Evolutionary conservation across 2,329 filamentous ascomycete species (phyloP).

Genomic region (Pleochaeta shiraiana): DNA sequence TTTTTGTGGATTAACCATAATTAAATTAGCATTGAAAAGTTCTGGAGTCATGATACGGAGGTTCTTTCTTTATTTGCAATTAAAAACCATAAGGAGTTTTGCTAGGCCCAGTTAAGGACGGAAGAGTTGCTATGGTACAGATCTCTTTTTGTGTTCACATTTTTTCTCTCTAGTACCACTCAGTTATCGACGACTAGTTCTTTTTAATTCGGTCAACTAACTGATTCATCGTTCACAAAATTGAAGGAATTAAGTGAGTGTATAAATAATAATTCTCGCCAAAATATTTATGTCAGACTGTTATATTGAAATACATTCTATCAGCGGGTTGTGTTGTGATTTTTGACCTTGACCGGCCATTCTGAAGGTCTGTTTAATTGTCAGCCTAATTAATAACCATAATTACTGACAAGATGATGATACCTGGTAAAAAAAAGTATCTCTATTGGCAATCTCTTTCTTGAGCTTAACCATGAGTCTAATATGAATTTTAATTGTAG

Average conservation of each 20-base stretch:
- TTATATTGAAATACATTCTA: no score
- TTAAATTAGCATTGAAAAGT: not conserved
- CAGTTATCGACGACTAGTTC: no score
- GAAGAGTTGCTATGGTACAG: not conserved
- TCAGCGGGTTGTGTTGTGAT: no score
- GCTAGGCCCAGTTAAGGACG: not conserved
- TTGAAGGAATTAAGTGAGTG: no score
- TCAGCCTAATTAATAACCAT: not conserved
- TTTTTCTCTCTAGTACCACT: not conserved
- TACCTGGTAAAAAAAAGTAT: conserved; percentile 19
- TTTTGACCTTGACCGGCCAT: conserved; percentile 12
- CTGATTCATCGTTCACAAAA: no score
- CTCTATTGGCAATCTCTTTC: conserved; percentile 16
- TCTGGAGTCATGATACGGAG: not conserved
- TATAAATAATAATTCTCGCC: no score
- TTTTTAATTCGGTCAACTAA: no score
- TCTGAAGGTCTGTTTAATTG: conserved; percentile 12
- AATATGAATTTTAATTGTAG: conserved; percentile 20
- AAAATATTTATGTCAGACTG: no score
- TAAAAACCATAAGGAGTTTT: not conserved
- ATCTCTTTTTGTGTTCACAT: not conserved
- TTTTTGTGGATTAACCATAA: not conserved
- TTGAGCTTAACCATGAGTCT: conserved; percentile 21
- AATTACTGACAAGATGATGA: no score
- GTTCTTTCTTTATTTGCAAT: not conserved